Evolutionary conservation across 306 rosid genomes (phyloP), one percentile per base, ranked within the genome.

Genomic region (Hippophae gyantsensis): DNA sequence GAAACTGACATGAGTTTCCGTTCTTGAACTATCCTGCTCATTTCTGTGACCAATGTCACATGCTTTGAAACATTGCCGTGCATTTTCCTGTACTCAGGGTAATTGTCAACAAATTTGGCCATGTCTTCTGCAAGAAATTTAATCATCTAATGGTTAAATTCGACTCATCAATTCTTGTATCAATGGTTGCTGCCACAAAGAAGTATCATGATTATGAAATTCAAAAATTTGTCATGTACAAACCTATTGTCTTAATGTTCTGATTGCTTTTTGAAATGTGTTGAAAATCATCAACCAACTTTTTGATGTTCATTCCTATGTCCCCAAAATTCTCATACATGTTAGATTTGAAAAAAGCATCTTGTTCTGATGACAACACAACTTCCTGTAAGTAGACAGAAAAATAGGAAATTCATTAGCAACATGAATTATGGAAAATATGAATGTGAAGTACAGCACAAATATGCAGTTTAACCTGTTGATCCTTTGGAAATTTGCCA

Each of bases 301-400:
- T 81, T 81, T 92, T 92, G 71, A 92, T 88, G 71, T 92, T 92
- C 97, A 88, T 78, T 56, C 99, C 97, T 65, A 92, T 92, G 72
- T 88, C 99, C 68, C 99, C 99, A 77, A 92, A 88, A 72, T 92
- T 92, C 58, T 92, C 97, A 23, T 84, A 84, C 96, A 92, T 88
- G 76, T 88, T 92, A 62, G 78, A 67, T 72, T 92, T 88, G 81
- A 85, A 92, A 78, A 92, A 92, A 9, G 76, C 68, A 84, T 92
- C 97, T 70, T 88, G 95, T 58, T 92, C 97, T 40, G 95, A 85
- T 62, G 97, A 92, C 74, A 92, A 78, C 79, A 92, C 99, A 73
- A 92, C 81, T 78, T 88, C 99, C 97, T 92, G 76, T 38, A 43
- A 63, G 67, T 54, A 68, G 8, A 71, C 43, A 57, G 63, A 63